Evolutionary conservation across 2,329 filamentous ascomycete genomes (phyloP).

Genomic region (Beauveria asiatica): DNA sequence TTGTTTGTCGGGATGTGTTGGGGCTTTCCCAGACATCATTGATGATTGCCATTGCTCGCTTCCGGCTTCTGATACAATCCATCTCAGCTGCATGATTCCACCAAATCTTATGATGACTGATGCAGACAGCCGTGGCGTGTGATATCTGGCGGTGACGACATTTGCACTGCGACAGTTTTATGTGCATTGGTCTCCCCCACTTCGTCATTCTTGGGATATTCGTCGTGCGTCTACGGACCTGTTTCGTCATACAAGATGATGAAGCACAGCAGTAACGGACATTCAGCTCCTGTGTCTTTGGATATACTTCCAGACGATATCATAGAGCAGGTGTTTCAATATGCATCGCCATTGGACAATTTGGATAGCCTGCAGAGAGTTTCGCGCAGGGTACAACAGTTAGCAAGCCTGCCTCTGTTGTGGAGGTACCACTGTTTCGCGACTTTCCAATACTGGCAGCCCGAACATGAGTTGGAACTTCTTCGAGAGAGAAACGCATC

Average conservation of each 20-base stretch:
- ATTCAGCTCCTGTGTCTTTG: constrained; percentile 25
- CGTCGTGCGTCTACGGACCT: not conserved
- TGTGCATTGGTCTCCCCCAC: constrained; percentile 3
- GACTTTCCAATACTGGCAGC: constrained; percentile 68
- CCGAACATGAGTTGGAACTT: constrained; percentile 48
- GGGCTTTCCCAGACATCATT: not conserved
- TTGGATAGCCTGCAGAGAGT: constrained; percentile 41
- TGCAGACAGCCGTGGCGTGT: not conserved
- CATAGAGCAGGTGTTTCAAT: constrained; percentile 66
- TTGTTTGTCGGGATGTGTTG: not conserved
- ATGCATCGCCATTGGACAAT: constrained; percentile 48
- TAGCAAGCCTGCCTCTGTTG: constrained; percentile 64
- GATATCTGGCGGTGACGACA: not conserved
- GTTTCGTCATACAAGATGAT: not conserved
- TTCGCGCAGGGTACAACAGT: constrained; percentile 53
- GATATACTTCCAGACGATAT: constrained; percentile 70
- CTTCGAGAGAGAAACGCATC: constrained; percentile 46
- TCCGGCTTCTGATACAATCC: not conserved
- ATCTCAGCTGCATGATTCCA: not conserved
- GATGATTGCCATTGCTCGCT: not conserved
- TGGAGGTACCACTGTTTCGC: constrained; percentile 70
- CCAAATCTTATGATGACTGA: not conserved
- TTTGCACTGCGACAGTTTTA: not conserved
- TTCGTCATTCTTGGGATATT: not conserved
- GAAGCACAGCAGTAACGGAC: not conserved